Evolutionary conservation across 2,329 filamentous ascomycete genomes (phyloP).

Genomic region (Epichloe coenophiala): DNA sequence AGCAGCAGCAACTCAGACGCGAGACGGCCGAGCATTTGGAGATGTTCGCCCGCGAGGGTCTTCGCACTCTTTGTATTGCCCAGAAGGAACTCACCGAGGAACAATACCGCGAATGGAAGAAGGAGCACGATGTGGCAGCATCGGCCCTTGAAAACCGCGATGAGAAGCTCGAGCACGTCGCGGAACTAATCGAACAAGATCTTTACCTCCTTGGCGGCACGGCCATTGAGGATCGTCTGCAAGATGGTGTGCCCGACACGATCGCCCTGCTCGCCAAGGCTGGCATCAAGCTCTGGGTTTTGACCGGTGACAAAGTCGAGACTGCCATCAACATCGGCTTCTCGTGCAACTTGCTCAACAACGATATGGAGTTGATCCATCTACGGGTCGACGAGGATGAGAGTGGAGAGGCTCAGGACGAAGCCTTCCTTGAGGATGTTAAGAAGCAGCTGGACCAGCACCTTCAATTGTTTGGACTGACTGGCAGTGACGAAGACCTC

Average conservation of each 20-base stretch:
- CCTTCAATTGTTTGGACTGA: constrained; percentile 60
- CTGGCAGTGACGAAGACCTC: constrained; percentile 75
- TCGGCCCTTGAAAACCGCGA: constrained; percentile 75
- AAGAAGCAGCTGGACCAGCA: constrained; percentile 63
- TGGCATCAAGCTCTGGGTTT: constrained; percentile 96
- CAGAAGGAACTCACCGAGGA: constrained; percentile 66
- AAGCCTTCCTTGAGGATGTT: constrained; percentile 40
- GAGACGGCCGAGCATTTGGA: constrained; percentile 88
- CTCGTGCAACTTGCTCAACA: constrained; percentile 93
- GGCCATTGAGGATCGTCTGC: constrained; percentile 90
- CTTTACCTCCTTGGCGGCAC: constrained; percentile 82
- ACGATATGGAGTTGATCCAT: constrained; percentile 93
- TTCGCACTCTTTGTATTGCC: constrained; percentile 89
- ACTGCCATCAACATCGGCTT: constrained; percentile 99
- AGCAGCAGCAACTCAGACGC: constrained; percentile 72
- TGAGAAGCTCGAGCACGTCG: constrained; percentile 80
- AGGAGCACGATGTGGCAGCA: constrained; percentile 76
- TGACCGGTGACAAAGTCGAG: constrained; percentile 97
- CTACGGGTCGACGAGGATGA: constrained; percentile 73
- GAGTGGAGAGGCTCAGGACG: constrained; percentile 30
- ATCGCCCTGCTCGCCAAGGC: constrained; percentile 83
- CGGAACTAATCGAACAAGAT: constrained; percentile 83
- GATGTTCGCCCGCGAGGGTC: constrained; percentile 89
- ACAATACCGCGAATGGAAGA: constrained; percentile 75
- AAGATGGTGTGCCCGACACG: constrained; percentile 93